Base-by-base conservation (phyloP, 192 early-diverging fungal species). In the Podila epigama region DNA sequence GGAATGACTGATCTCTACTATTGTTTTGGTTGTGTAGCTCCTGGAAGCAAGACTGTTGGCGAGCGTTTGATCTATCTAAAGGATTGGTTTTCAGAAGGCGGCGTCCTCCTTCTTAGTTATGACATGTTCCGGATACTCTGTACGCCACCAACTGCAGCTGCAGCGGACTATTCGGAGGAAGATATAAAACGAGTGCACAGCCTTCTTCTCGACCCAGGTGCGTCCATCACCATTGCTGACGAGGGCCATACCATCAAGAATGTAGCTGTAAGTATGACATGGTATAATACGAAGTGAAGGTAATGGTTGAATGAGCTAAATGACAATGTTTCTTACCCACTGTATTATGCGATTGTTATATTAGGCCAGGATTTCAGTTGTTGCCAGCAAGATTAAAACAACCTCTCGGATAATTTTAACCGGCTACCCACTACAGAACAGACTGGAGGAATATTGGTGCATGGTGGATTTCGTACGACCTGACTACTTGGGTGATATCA, bases 361-460 rank as follows among this genome's bases (percentile, higher is more conserved):
- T 25, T 73, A 82, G 73, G 70, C 81, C 12, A 65, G 68, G 36
- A 33, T 82, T 5, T 35, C 37, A 8, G 25, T 58, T 9, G 62
- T 53, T 0, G 48, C 86, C 12, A 81, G 71, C 28, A 20, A 61
- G 32, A 61, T 95, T 1, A 25, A 79, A 32, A 93, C 92, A 1
- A 75, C 57, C 5, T 83, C 84, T 7, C 81, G 93, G 37, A 70
- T 97, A 25, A 89, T 89, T 48, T 65, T 97, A 63, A 96, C 95
- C 1, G 95, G 95, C 0, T 91, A 87, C 36, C 95, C 95, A 2
- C 79, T 97, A 32, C 95, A 97, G 66, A 97, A 97, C 63, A 86
- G 89, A 37, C 63, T 97, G 28, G 84, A 81, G 40, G 93, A 95
- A 70, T 96, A 92, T 63, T 92, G 87, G 85, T 86, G 81, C 48